Evolutionary conservation across 192 early-diverging fungal genomes (phyloP).

Genomic region (Podila epicladia): DNA sequence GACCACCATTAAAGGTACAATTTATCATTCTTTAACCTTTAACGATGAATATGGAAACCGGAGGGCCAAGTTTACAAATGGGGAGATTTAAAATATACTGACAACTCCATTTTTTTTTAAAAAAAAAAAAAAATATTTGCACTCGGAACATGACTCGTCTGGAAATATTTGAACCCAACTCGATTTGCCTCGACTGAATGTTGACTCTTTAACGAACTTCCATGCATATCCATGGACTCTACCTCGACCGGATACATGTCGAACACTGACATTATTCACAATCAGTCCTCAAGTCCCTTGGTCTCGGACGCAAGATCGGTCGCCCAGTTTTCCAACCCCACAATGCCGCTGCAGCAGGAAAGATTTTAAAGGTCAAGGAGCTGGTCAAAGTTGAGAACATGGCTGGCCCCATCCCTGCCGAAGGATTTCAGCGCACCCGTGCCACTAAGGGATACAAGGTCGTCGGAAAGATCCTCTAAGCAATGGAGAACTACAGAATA

Average conservation of each 20-base stretch:
- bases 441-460: slow-evolving; percentile 49
- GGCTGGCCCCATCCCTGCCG: slow-evolving; percentile 31
- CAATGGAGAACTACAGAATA: neutral
- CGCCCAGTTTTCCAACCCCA: slow-evolving; percentile 51
- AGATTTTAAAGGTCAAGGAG: slow-evolving; percentile 53
- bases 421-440: slow-evolving; percentile 45
- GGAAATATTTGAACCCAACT: no score
- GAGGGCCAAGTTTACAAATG: no score
- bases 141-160: no score
- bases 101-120: no score
- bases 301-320: slow-evolving; percentile 40
- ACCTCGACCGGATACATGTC: neutral
- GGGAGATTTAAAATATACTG: no score
- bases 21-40: no score
- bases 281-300: slow-evolving; percentile 45
- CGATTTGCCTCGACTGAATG: no score
- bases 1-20: slow-evolving; percentile 47
- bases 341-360: slow-evolving; percentile 38
- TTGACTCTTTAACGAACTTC: neutral
- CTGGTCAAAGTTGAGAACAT: slow-evolving; percentile 51
- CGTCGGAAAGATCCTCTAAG: slow-evolving; percentile 39
- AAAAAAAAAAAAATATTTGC: no score
- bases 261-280: neutral
- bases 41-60: no score
- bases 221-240: neutral